Base-by-base conservation (phyloP, 1,284 basidiomycete species). In the Ceratobasidium sp. region DNA sequence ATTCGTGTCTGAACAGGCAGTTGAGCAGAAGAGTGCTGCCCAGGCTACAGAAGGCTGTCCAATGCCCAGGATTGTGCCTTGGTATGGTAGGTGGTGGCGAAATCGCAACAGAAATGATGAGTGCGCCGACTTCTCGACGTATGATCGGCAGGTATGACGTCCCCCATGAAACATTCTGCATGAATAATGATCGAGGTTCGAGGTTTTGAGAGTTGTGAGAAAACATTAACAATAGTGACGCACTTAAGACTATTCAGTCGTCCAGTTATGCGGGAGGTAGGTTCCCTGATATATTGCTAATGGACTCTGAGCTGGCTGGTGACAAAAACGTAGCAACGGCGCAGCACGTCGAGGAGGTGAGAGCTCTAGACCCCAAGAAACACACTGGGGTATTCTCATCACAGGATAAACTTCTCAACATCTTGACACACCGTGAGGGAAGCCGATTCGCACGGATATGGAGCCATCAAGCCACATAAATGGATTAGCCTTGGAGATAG, bases 401-500 rank as follows among this genome's bases (percentile, higher is more conserved):
- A 11, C 17, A 6, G 8, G 35, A 15, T 23, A 42, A 31, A 45
- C 60, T 63, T 63, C 33, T 63, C 6, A 23, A 35, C 39, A 63
- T 63, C 60, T 63, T 45, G 60, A 42, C 60, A 63, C 60, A 42
- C 8, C 60, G 60, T 63, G 60, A 63, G 60, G 42, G 60, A 26
- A 63, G 26, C 60, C 60, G 60, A 63, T 63, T 63, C 60, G 60
- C 60, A 63, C 60, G 60, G 60, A 63, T 20, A n/a, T 63, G 37
- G 26, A 3, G 39, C 5, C n/a, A 23, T 63, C 60, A 42, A 3
- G 39, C 5, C n/a, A 23, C 23, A 45, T 63, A 39, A n/a, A 45
- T 63, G 23, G 60, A 3, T 6, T 63, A 63, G 60, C 20, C 11
- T 45, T 1, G n/a, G 33, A 45, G 60, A 42, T 63, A 42, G 33